A percentile compares a stretch with the other conserved stretches of the same genome.
phyloP scores from a whole-genome alignment of 2,329 filamentous ascomycete species.

The Pyrenophora tritici-repentis region DNA sequence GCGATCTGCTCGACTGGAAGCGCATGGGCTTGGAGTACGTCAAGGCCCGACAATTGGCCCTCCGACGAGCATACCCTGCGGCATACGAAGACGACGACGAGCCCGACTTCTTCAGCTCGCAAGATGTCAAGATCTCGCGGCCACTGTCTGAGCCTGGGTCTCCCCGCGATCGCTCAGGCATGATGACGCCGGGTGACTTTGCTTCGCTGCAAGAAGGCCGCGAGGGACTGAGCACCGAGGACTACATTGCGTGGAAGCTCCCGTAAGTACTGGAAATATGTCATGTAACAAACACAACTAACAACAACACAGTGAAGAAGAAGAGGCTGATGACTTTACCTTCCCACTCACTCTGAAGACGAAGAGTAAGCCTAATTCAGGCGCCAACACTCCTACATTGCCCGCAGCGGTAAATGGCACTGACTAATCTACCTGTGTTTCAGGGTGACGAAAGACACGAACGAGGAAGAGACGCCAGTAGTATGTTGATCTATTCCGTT shows the following conservation, averaged over 20 bases:
- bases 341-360: conserved; percentile 70
- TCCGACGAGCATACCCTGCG: conserved; percentile 86
- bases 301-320: conserved; percentile 66
- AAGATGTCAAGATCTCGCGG: conserved; percentile 92
- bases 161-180: conserved; percentile 84
- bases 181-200: conserved; percentile 99
- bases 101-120: conserved; percentile 87
- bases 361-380: conserved; percentile 47
- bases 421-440: conserved; percentile 12
- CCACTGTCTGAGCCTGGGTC: conserved; percentile 94
- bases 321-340: conserved; percentile 80
- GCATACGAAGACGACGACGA: conserved; percentile 80
- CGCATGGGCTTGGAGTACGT: conserved; percentile 99
- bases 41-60: conserved; percentile 90
- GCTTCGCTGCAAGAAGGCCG: conserved; percentile 92
- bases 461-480: conserved; percentile 6
- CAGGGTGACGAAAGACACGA: conserved; percentile 9
- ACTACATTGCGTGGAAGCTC: conserved; percentile 97
- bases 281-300: conserved; percentile 24
- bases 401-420: conserved; percentile 36
- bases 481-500: conserved; percentile 13
- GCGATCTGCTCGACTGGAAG: conserved; percentile 97
- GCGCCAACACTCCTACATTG: conserved; percentile 37
- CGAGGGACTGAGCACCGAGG: conserved; percentile 91
- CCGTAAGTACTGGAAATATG: conserved; percentile 69